A percentile compares a stretch with the other conserved stretches of the same genome.
These are phyloP conservation scores for Multifurca ochricompacta DNA, from an alignment of 768 basidiomycete species.

Conservation along the genomic window DNA sequence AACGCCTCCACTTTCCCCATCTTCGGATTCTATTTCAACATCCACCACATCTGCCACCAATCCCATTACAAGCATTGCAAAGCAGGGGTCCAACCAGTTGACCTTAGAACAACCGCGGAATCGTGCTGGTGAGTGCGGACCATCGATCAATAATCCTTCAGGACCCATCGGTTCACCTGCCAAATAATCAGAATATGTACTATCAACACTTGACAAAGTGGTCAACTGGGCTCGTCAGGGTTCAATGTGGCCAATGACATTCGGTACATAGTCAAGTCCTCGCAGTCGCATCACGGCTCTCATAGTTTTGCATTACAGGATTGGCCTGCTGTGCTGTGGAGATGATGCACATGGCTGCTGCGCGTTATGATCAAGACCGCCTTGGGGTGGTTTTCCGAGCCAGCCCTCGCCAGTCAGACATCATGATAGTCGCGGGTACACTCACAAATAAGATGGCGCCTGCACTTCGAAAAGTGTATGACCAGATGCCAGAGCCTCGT, in stretches of 20 bases:
- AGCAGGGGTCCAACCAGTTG: slow-evolving; percentile 72
- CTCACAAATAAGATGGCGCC: slow-evolving; percentile 99
- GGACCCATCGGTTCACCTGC: background rate
- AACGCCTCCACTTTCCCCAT: slow-evolving; percentile 32
- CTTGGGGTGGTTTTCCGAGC: slow-evolving; percentile 98
- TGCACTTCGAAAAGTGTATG: slow-evolving; percentile 90
- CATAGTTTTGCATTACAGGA: slow-evolving; percentile 40
- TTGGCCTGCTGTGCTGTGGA: slow-evolving; percentile 99
- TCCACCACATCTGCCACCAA: slow-evolving; percentile 37
- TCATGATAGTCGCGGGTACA: slow-evolving; percentile 99
- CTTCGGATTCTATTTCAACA: slow-evolving; percentile 35
- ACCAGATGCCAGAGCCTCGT: slow-evolving; percentile 98
- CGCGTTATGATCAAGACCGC: slow-evolving; percentile 97
- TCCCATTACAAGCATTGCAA: slow-evolving; percentile 66
- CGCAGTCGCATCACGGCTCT: background rate
- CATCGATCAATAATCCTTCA: background rate
- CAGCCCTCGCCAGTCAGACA: slow-evolving; percentile 94
- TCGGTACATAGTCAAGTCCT: slow-evolving; percentile 39
- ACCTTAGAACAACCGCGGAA: slow-evolving; percentile 87
- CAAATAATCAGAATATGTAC: slow-evolving; percentile 70
- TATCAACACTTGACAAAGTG: slow-evolving; percentile 93
- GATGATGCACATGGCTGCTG: slow-evolving; percentile 99
- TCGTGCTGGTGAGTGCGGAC: slow-evolving; percentile 58
- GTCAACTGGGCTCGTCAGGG: slow-evolving; percentile 97
- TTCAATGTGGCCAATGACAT: slow-evolving; percentile 99